phyloP scores from a whole-genome alignment of 495 filamentous ascomycete species.

The Penicillium fimorum region DNA sequence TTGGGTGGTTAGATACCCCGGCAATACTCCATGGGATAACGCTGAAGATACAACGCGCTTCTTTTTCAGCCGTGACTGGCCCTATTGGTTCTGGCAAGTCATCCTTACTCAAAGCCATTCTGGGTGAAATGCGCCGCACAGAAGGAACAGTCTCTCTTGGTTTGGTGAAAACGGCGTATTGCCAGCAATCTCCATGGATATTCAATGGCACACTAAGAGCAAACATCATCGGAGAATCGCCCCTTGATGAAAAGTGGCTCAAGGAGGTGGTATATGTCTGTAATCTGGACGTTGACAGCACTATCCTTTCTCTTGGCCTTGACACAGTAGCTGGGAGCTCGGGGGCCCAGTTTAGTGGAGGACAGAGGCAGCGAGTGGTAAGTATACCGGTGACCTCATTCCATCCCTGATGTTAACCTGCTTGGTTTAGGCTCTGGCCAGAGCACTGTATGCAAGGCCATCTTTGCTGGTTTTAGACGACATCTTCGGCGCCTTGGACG shows the following conservation, averaged over 20 bases:
- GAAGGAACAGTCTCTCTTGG: not conserved
- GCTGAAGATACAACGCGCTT: not conserved
- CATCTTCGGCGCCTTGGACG: not conserved
- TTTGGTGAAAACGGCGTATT: not conserved
- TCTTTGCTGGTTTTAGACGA: not conserved
- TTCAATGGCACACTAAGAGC: not conserved
- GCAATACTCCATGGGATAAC: not conserved
- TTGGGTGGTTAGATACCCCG: not conserved
- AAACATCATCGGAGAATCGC: not conserved
- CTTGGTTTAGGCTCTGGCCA: not conserved
- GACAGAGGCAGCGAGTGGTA: not conserved
- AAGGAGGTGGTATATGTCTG: not conserved
- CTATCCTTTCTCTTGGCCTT: not conserved
- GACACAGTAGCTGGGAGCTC: not conserved
- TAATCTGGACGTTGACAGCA: not conserved
- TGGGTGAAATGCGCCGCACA: not conserved
- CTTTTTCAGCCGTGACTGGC: not conserved
- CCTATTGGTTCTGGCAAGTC: conserved; percentile 4
- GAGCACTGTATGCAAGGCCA: not conserved
- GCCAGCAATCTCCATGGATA: conserved; percentile 1
- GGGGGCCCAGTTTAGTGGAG: not conserved
- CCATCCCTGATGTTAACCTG: not conserved
- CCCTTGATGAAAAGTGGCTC: not conserved
- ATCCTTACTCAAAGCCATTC: not conserved
- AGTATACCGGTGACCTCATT: not conserved